Conservation (phyloP, 2,329 filamentous ascomycete species). For the Fusarium sp. region DNA sequence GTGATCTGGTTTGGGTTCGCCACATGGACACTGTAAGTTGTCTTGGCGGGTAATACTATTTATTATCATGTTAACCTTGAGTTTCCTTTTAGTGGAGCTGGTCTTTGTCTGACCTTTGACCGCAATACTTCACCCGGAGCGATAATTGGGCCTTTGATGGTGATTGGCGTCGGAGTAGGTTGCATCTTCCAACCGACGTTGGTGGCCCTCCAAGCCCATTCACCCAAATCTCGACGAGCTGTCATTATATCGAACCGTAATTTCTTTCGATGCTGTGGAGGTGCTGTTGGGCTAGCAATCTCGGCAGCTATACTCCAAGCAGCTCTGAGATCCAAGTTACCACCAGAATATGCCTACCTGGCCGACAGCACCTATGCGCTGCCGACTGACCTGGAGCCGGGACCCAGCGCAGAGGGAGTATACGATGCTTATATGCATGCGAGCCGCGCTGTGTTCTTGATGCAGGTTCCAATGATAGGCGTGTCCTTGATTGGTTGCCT, state of each 20-base stretch:
- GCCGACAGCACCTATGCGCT: neutral
- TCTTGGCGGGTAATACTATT: too few relatives aligned
- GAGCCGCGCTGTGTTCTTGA: neutral
- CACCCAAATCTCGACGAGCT: neutral
- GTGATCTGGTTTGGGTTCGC: neutral
- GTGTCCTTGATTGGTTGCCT: neutral
- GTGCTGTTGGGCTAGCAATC: neutral
- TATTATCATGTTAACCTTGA: neutral
- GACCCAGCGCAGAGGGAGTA: neutral
- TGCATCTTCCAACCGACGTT: neutral
- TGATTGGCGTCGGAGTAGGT: neutral
- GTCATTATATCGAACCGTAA: neutral
- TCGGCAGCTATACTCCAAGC: neutral
- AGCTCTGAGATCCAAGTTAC: neutral
- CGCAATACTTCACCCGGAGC: neutral
- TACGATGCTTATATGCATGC: conserved; percentile 1
- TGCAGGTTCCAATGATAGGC: neutral
- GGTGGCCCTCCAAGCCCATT: neutral
- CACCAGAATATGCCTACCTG: neutral
- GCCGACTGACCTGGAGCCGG: neutral
- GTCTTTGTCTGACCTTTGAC: neutral
- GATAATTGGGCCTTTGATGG: neutral
- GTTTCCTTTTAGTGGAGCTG: neutral
- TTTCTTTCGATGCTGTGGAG: neutral
- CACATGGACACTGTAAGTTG: neutral